A percentile compares a stretch with the other conserved stretches of the same genome.
phyloP scores from a whole-genome alignment of 495 filamentous ascomycete genomes.

The Neurospora intermedia region DNA sequence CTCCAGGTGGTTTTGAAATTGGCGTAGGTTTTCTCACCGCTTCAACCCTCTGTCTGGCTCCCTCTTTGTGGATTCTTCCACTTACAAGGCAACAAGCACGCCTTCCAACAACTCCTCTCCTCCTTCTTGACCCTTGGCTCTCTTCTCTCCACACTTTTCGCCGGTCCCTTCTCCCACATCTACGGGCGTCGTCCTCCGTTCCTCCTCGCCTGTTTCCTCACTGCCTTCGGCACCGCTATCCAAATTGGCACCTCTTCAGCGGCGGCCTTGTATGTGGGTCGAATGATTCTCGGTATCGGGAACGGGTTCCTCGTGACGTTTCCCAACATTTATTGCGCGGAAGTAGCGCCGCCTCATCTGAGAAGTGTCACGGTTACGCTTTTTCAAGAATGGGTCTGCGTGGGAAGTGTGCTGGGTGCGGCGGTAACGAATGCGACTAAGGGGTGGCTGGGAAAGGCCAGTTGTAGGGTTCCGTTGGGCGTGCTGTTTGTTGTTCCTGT shows the following conservation, averaged over 20 bases:
- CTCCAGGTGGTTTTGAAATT: constrained; percentile 12
- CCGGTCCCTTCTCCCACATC: constrained; percentile 38
- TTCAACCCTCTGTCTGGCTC: constrained; percentile 11
- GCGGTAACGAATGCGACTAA: constrained; percentile 27
- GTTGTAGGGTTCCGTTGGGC: constrained; percentile 46
- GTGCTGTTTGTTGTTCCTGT: constrained; percentile 44
- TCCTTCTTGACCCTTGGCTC: constrained; percentile 48
- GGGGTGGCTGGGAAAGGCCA: constrained; percentile 24
- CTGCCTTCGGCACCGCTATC: constrained; percentile 32
- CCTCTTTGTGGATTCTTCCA: background rate
- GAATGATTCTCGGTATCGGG: constrained; percentile 40
- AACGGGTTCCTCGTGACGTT: constrained; percentile 46
- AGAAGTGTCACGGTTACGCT: constrained; percentile 29
- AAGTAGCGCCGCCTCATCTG: constrained; percentile 26
- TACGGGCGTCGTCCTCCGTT: constrained; percentile 40
- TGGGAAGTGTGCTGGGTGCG: constrained; percentile 43
- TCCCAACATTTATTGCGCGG: constrained; percentile 39
- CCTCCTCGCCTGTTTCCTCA: constrained; percentile 37
- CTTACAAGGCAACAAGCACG: constrained; percentile 6
- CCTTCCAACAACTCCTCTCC: constrained; percentile 44
- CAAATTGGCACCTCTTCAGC: constrained; percentile 36
- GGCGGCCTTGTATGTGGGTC: constrained; percentile 37
- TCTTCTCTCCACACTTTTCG: constrained; percentile 42
- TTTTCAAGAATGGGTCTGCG: constrained; percentile 27
- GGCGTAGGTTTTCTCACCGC: background rate